Evolutionary conservation across 768 basidiomycete genomes (phyloP).

Genomic region (Amanita rubescens): DNA sequence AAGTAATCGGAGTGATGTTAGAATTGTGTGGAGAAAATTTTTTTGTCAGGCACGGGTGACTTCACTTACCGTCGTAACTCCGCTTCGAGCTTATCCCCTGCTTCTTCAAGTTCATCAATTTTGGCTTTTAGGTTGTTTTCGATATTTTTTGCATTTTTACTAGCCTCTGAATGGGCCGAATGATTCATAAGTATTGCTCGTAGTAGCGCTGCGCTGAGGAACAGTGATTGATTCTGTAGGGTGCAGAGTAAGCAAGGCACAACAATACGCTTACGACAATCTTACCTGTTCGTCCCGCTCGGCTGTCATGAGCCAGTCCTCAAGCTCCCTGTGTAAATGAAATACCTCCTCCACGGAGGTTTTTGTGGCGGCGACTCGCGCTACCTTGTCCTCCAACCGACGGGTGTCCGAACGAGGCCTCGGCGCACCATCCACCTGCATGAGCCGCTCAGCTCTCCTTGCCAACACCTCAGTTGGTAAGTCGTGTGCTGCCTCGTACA

Average conservation of each 20-base stretch:
- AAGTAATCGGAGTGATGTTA: conserved; percentile 7
- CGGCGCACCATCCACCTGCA: conserved; percentile 35
- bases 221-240: conserved; percentile 31
- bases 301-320: conserved; percentile 64
- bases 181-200: conserved; percentile 82
- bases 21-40: conserved; percentile 13
- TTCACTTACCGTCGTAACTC: conserved; percentile 62
- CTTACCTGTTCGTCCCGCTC: conserved; percentile 58
- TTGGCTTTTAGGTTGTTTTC: conserved; percentile 58
- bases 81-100: conserved; percentile 52
- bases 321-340: conserved; percentile 68
- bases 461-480: conserved; percentile 33
- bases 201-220: conserved; percentile 70
- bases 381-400: conserved; percentile 70
- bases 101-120: conserved; percentile 56
- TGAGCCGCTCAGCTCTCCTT: conserved; percentile 40
- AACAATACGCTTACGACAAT: conserved; percentile 14
- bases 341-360: conserved; percentile 84
- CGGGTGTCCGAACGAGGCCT: conserved; percentile 49
- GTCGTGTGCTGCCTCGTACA: conserved; percentile 40
- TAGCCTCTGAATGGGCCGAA: conserved; percentile 70
- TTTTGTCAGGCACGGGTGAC: conserved; percentile 13
- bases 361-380: conserved; percentile 74
- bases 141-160: conserved; percentile 53
- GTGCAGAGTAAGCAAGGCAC: not conserved